Conservation (phyloP, 495 filamentous ascomycete species). For the Aspergillus mulundensis region DNA sequence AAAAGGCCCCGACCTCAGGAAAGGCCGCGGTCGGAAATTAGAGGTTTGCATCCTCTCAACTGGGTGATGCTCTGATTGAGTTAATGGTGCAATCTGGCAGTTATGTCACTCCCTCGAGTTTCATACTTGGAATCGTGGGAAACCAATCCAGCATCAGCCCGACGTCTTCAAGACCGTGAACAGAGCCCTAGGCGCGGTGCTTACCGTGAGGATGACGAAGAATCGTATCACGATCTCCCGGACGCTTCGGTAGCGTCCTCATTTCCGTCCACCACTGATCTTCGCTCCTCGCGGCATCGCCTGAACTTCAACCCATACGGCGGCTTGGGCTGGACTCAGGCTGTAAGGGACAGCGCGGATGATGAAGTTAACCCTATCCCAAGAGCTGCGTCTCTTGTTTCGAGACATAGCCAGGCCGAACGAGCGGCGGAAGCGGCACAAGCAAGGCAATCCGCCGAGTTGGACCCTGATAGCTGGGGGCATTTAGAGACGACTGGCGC, state of each 20-base stretch:
- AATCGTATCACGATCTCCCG: slow-evolving; percentile 32
- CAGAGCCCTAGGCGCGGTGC: slow-evolving; percentile 17
- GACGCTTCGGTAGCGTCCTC: slow-evolving; percentile 37
- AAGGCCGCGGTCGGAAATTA: too few species aligned
- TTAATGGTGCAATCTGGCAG: too few species aligned
- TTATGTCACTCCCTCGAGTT: slow-evolving; percentile 25
- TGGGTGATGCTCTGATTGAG: not conserved
- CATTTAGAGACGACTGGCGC: slow-evolving; percentile 52
- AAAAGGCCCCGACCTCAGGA: too few species aligned
- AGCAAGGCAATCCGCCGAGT: not conserved
- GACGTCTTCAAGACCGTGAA: slow-evolving; percentile 19
- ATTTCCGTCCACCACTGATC: slow-evolving; percentile 37
- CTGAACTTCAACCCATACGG: slow-evolving; percentile 46
- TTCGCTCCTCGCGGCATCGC: slow-evolving; percentile 21
- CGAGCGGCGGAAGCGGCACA: slow-evolving; percentile 1
- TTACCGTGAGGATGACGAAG: slow-evolving; percentile 25
- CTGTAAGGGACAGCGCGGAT: slow-evolving; percentile 25
- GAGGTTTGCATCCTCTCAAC: too few species aligned
- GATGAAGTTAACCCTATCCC: slow-evolving; percentile 28
- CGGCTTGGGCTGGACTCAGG: slow-evolving; percentile 38
- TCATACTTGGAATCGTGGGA: slow-evolving; percentile 43
- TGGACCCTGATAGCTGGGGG: slow-evolving; percentile 5
- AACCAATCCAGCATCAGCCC: slow-evolving; percentile 34
- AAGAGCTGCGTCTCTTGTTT: slow-evolving; percentile 21
- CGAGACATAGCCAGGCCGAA: slow-evolving; percentile 19